Evolutionary conservation across 192 early-diverging fungal species (phyloP).

Genomic region (Gigaspora rosea): DNA sequence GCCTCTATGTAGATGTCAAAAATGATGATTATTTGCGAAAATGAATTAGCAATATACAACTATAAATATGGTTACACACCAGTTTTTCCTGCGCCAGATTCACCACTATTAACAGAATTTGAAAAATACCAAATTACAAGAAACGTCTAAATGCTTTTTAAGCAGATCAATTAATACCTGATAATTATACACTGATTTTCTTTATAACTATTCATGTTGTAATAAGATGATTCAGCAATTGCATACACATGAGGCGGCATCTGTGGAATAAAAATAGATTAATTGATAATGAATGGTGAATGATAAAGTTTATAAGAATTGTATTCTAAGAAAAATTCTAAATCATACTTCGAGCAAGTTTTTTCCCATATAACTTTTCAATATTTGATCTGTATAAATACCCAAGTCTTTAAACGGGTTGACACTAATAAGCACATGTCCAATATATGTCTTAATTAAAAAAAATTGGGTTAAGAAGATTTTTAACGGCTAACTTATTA

Average conservation of each 20-base stretch:
- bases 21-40: background rate
- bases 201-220: constrained; percentile 96
- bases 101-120: constrained; percentile 59
- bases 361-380: constrained; percentile 84
- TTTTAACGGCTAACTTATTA: too few relatives aligned
- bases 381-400: constrained; percentile 90
- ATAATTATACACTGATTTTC: constrained; percentile 99
- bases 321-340: background rate
- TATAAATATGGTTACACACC: constrained; percentile 29
- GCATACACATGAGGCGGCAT: constrained; percentile 98
- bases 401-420: constrained; percentile 97
- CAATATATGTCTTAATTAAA: constrained; percentile 83
- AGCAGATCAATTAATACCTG: constrained; percentile 44
- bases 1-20: constrained; percentile 56
- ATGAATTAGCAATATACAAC: background rate
- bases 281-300: background rate
- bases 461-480: background rate
- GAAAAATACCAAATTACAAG: background rate
- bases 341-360: constrained; percentile 71
- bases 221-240: constrained; percentile 86
- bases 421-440: constrained; percentile 85
- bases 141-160: background rate
- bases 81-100: constrained; percentile 92
- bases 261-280: constrained; percentile 33
- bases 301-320: background rate